These are phyloP conservation scores for Haplosporangium sp. DNA, from an alignment of 371 early-diverging fungal species.

Conservation along the genomic window DNA sequence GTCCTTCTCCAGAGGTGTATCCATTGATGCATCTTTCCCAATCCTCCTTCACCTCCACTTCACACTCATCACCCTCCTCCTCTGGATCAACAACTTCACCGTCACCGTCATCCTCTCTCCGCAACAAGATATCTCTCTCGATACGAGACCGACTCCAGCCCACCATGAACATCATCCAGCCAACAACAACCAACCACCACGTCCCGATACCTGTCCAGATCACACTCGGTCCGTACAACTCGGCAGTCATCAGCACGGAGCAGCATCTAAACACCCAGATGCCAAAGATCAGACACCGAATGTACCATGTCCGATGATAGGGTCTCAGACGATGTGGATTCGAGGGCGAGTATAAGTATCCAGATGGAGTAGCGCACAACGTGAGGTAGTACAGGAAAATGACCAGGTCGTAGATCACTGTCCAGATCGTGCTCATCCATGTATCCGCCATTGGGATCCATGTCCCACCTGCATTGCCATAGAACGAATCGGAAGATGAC, in stretches of 20 bases:
- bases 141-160: constrained; percentile 46
- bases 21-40: too few relatives aligned
- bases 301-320: constrained; percentile 52
- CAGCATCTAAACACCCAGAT: constrained; percentile 53
- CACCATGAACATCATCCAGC: constrained; percentile 54
- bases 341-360: constrained; percentile 47
- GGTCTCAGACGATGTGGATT: constrained; percentile 48
- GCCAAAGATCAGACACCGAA: constrained; percentile 47
- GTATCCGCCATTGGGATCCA: constrained; percentile 89
- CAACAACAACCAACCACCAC: constrained; percentile 43
- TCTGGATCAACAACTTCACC: neutral
- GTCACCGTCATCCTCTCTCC: constrained; percentile 26
- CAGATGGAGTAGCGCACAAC: constrained; percentile 49
- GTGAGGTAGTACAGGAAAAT: constrained; percentile 59
- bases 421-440: constrained; percentile 71
- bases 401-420: constrained; percentile 59
- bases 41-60: neutral
- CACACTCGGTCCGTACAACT: constrained; percentile 46
- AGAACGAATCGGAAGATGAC: constrained; percentile 4
- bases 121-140: constrained; percentile 40
- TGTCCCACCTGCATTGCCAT: constrained; percentile 46
- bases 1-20: too few relatives aligned
- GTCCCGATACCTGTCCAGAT: constrained; percentile 52
- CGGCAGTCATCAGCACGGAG: constrained; percentile 48
- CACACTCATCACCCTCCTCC: neutral